Base-by-base conservation (phyloP, 1,284 basidiomycete species). In the Termitomyces sp. region DNA sequence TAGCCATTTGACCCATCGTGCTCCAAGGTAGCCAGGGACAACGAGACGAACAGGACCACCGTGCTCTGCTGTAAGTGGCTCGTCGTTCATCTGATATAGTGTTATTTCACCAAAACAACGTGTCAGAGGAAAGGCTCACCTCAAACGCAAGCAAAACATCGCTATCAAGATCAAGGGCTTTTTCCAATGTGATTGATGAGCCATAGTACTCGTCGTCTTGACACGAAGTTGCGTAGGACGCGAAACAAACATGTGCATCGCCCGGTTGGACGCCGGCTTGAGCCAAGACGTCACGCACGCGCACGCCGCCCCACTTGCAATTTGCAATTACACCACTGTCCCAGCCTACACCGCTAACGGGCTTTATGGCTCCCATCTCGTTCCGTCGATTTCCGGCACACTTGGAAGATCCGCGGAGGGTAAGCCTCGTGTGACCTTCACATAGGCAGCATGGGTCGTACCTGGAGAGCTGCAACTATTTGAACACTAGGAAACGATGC, bases 1-100 rank as follows among this genome's bases (percentile, higher is more conserved):
- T 0, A 88, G 70, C 88, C 88, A 90, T 73, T 90, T 90, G 17
- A 89, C 84, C 84, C 86, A 88, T 15, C 88, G 80, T 17, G 84
- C 88, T 12, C 87, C 88, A 12, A 83, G 75, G 62, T 79, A 83
- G 1, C 88, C 87, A 0, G 88, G 88, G 1, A 86, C 80, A 36
- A 90, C 80, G 3, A 85, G 69, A 7, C 88, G 79, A n/a, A 90
- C 62, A 0, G 88, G 88, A 6, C 79, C 85, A 0, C 88, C 88
- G 54, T 86, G 87, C 47, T 84, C 80, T 1, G 83, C 73, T 13
- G 77, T 75, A 10, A 90, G 69, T 0, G 75, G 70, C 53, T 82
- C 76, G 15, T 75, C 79, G 57, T 89, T 88, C 84, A 88, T 88
- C 85, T 86, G 43, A 6, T 30, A 5, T 13, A 2, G 24, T 41